Percentiles rank a stretch among this genome's conserved stretches.
Evolutionary conservation across 2,329 filamentous ascomycete species (phyloP).

Genomic region (Pseudogymnoascus verrucosus): DNA sequence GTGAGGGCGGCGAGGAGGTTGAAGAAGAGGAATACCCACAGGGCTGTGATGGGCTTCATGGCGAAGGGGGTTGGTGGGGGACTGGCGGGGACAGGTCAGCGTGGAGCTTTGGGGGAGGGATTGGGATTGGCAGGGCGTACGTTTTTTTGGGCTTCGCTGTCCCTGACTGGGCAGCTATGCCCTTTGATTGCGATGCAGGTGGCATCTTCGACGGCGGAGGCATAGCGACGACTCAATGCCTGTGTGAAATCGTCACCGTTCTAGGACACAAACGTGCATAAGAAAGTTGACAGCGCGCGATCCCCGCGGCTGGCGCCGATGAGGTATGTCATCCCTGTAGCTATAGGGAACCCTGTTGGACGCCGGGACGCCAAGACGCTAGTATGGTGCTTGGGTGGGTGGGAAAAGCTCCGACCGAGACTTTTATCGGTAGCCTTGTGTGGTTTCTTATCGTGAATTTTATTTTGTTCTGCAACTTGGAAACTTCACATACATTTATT

Average conservation of each 20-base stretch:
- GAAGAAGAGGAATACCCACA: conserved; percentile 70
- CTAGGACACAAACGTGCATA: too few relatives aligned
- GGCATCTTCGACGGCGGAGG: neutral
- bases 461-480: neutral
- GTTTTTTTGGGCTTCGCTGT: neutral
- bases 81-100: conserved; percentile 9
- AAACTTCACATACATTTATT: too few relatives aligned
- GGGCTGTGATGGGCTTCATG: conserved; percentile 65
- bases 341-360: neutral
- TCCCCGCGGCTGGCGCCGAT: neutral
- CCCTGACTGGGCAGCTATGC: neutral
- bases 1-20: conserved; percentile 71
- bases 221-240: neutral
- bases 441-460: neutral
- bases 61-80: conserved; percentile 46
- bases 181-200: neutral
- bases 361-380: neutral
- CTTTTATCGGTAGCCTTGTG: neutral
- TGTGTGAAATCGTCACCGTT: neutral
- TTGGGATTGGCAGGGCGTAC: neutral
- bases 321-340: neutral
- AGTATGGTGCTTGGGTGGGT: neutral
- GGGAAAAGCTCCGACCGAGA: neutral
- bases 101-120: neutral
- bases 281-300: neutral